These are phyloP conservation scores for Miscanthus sacchariflorus DNA, from an alignment of 202 grass and related monocot species.

Conservation along the genomic window DNA sequence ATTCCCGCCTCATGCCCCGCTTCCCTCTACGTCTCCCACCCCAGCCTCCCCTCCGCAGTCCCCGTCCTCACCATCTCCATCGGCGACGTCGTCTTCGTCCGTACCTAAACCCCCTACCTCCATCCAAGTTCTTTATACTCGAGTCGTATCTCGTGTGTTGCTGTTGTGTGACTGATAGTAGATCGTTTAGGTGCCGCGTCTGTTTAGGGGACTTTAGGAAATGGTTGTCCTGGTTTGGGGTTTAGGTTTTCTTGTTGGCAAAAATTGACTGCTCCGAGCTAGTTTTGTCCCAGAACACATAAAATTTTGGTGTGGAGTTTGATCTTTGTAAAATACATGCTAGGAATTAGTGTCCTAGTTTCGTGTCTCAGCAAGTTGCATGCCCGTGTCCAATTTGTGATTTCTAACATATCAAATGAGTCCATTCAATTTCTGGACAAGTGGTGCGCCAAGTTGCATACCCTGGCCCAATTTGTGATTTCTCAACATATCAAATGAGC, in stretches of 20 bases:
- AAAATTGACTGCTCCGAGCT: not conserved
- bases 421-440: not conserved
- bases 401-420: not conserved
- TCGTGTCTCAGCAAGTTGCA: not conserved
- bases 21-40: constrained; percentile 43
- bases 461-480: not conserved
- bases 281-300: not conserved
- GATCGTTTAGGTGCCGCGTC: not conserved
- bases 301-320: not conserved
- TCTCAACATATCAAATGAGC: not conserved
- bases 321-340: not conserved
- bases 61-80: constrained; percentile 64
- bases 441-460: not conserved
- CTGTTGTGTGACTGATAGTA: not conserved
- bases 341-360: constrained; percentile 13
- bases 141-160: not conserved
- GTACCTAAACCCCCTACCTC: constrained; percentile 30
- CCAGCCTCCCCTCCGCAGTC: constrained; percentile 3
- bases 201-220: not conserved
- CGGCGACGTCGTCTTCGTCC: constrained; percentile 56
- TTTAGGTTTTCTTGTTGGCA: not conserved
- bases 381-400: not conserved
- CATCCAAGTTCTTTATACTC: not conserved
- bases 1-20: constrained; percentile 48
- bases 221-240: not conserved